A percentile compares a stretch with the other conserved stretches of the same genome.
Evolutionary conservation across 164 flowering plant genomes (phyloP).

Genomic region (Umbellularia californica): DNA sequence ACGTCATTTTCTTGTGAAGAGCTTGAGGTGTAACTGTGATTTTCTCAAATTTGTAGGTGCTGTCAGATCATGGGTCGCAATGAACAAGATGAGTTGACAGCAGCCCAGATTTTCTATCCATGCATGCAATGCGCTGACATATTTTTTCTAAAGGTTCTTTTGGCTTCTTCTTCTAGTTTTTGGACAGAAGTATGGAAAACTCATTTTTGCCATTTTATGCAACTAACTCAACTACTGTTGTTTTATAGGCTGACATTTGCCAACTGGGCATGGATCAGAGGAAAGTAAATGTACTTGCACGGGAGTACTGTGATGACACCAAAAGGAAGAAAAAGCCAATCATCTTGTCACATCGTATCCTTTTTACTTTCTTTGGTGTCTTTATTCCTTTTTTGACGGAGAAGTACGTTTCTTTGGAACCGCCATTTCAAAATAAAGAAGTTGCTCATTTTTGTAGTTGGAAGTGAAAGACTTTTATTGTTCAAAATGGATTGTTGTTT

Average conservation of each 20-base stretch:
- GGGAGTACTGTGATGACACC: conserved; percentile 91
- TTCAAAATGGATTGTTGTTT: background rate
- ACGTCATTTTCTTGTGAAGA: background rate
- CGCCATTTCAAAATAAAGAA: background rate
- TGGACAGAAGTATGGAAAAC: background rate
- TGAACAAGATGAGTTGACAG: conserved; percentile 80
- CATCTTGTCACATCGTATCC: conserved; percentile 85
- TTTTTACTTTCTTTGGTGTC: background rate
- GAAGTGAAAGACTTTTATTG: background rate
- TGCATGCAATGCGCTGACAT: conserved; percentile 99
- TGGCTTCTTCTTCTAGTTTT: background rate
- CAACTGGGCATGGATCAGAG: conserved; percentile 98
- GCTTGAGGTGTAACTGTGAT: background rate
- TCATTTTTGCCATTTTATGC: background rate
- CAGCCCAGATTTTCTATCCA: conserved; percentile 88
- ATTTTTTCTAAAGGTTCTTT: conserved; percentile 59
- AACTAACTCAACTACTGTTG: background rate
- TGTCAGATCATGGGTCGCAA: conserved; percentile 88
- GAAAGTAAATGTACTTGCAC: conserved; percentile 93
- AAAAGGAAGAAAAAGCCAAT: conserved; percentile 96
- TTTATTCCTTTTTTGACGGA: background rate
- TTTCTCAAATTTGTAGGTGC: conserved; percentile 40
- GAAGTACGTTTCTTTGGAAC: background rate
- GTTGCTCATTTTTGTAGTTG: background rate
- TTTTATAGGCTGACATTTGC: conserved; percentile 83